A percentile compares a stretch with the other conserved stretches of the same genome.
phyloP scores from a whole-genome alignment of 2,329 filamentous ascomycete species.

The Monilinia polystroma region DNA sequence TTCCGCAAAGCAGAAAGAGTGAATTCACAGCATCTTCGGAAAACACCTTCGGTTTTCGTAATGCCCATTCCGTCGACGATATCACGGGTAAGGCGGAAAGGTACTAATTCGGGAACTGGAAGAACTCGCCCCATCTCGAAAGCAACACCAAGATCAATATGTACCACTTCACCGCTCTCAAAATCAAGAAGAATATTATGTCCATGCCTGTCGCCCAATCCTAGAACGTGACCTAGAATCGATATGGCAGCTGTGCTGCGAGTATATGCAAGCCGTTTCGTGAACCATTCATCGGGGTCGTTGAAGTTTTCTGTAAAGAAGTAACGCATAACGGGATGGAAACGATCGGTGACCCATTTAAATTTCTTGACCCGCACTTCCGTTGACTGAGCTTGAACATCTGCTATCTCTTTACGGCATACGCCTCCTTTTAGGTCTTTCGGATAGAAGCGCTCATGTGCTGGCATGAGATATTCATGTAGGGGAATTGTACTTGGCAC shows the following conservation, averaged over 20 bases:
- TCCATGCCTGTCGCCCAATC: slow-evolving; percentile 89
- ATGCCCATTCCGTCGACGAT: slow-evolving; percentile 97
- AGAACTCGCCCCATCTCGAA: slow-evolving; percentile 97
- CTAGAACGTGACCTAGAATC: slow-evolving; percentile 89
- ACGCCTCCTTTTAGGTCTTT: slow-evolving; percentile 73
- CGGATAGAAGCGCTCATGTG: slow-evolving; percentile 83
- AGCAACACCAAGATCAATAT: slow-evolving; percentile 94
- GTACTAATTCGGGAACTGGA: slow-evolving; percentile 91
- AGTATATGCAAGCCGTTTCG: slow-evolving; percentile 83
- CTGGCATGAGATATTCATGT: slow-evolving; percentile 87
- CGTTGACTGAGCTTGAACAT: slow-evolving; percentile 66
- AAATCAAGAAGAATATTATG: slow-evolving; percentile 95
- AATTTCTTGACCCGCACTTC: slow-evolving; percentile 74
- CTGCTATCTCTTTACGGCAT: slow-evolving; percentile 77
- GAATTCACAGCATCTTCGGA: slow-evolving; percentile 97
- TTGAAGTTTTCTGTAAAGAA: slow-evolving; percentile 96
- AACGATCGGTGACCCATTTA: slow-evolving; percentile 73
- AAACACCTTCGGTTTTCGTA: slow-evolving; percentile 91
- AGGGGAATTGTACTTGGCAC: slow-evolving; percentile 90
- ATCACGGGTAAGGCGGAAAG: slow-evolving; percentile 90
- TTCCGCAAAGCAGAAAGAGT: slow-evolving; percentile 92
- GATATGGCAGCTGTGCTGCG: slow-evolving; percentile 92
- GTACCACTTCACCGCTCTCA: slow-evolving; percentile 87
- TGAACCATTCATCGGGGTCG: slow-evolving; percentile 96
- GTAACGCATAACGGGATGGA: slow-evolving; percentile 91